Base-by-base conservation (phyloP, 768 basidiomycete genomes). In the Kwoniella shandongensis region DNA sequence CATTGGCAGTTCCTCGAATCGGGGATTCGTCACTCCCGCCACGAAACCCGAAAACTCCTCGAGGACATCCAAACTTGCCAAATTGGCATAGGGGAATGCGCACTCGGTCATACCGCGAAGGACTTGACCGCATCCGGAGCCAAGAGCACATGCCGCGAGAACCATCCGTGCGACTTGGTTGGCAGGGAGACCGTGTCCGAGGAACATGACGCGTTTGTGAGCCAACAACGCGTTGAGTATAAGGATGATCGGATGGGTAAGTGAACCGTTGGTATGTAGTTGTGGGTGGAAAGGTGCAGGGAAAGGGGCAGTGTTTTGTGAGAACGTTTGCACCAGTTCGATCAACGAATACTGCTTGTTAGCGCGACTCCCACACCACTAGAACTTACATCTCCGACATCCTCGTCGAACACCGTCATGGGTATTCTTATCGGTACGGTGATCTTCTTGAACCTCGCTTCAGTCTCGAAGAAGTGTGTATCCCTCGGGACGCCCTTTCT, bases 1-100 rank as follows among this genome's bases (percentile, higher is more conserved):
- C 12, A 84, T 82, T 0, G 86, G 84, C 0, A 87, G 83, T 1
- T 87, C 81, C 69, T 94, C 91, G 77, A 97, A 97, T 44, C 97
- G 91, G 1, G 93, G 96, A 69, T 99, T 99, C 1, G 90, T 93
- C 2, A 98, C 94, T 1, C 96, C 96, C 10, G 93, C 96, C 50
- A 99, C 92, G 72, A 87, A 99, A 12, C 90, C 94, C 3, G 88
- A 86, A 36, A 41, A 81, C 87, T 78, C 79, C 76, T 93, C 88
- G 83, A 93, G 88, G 68, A 93, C 89, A 63, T 94, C 92, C 55
- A 88, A 80, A 54, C 76, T 63, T 81, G 76, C 86, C 64, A 99
- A 79, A 72, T 90, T 94, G 3, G 92, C 90, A 70, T 99, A 99
- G 0, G 96, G 94, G 75, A 97, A 98, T 1, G 91, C 87, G 15